Conservation (phyloP, 2,329 filamentous ascomycete species). For the Massarina eburnea region DNA sequence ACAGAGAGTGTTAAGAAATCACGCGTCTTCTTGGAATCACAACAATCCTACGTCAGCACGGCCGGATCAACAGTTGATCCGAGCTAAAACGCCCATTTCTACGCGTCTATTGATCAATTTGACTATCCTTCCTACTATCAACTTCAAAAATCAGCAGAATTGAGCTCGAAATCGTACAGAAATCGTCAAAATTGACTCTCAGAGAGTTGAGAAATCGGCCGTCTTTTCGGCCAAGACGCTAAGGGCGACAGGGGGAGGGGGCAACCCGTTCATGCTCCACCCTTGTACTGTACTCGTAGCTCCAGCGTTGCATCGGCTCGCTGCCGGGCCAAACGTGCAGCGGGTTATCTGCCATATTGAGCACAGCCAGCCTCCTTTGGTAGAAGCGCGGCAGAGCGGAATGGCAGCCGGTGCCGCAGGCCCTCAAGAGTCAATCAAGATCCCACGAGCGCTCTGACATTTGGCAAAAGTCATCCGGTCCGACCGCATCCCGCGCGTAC, state of each 20-base stretch:
- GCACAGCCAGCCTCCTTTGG: neutral
- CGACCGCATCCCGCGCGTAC: conserved; percentile 1
- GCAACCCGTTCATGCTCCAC: neutral
- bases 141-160: too few species aligned
- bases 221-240: too few species aligned
- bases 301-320: conserved; percentile 1
- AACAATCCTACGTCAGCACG: too few species aligned
- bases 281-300: neutral
- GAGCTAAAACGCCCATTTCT: too few species aligned
- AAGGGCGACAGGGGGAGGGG: neutral
- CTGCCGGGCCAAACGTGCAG: neutral
- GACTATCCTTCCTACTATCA: too few species aligned
- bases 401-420: neutral
- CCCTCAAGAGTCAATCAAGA: neutral
- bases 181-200: too few species aligned
- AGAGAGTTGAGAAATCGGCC: too few species aligned
- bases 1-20: too few species aligned
- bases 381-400: neutral
- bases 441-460: neutral
- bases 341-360: neutral
- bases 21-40: too few species aligned
- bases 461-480: neutral
- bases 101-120: too few species aligned
- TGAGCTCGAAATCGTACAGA: too few species aligned
- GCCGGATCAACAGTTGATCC: too few species aligned